Evolutionary conservation across 2,329 filamentous ascomycete species (phyloP), one percentile per base, ranked within the genome.

Genomic region (Claviceps humidiphila): DNA sequence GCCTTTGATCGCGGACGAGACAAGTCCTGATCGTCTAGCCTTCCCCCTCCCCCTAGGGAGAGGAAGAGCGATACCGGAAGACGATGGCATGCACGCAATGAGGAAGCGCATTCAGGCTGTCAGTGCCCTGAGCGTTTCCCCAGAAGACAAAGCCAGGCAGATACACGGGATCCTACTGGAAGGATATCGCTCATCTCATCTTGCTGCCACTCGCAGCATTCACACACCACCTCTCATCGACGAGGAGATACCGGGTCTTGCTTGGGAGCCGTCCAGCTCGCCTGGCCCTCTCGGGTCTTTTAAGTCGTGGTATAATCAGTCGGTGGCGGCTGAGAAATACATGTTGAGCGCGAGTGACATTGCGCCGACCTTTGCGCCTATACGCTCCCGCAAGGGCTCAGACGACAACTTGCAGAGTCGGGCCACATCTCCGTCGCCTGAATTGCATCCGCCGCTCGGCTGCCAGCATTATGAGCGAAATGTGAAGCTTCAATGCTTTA

Each of bases 401-500:
- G 65, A 69, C 6, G 74, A 74, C 13, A 74, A 76, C 47, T 58
- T 59, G 3, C 58, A 60, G 7, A 56, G 54, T n/a, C 56, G 58
- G 41, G 52, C 53, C 4, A 51, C 53, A 11, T 57, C 60, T 30
- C 53, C 56, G 8, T 51, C 56, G 44, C 41, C 57, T n/a, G 65
- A 68, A 37, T 51, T 54, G 17, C 69, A 72, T 22, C 72, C 69
- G 3, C 71, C 74, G 34, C 70, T 96, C 5, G 93, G 93, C 0
- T 98, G 93, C 66, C 76, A 84, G 60, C 93, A 98, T 68, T 98
- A 98, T 67, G 88, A 87, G 63, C 82, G 93, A 57, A 97, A 97
- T 60, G 89, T 98, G 60, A 97, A 97, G 67, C 73, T 97, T 38
- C 90, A 98, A 69, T 98, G 93, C 67, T 88, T 81, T 58, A 84